Conservation (phyloP, 352 stramenopile genomes). For the Thraustochytrium striatum region DNA sequence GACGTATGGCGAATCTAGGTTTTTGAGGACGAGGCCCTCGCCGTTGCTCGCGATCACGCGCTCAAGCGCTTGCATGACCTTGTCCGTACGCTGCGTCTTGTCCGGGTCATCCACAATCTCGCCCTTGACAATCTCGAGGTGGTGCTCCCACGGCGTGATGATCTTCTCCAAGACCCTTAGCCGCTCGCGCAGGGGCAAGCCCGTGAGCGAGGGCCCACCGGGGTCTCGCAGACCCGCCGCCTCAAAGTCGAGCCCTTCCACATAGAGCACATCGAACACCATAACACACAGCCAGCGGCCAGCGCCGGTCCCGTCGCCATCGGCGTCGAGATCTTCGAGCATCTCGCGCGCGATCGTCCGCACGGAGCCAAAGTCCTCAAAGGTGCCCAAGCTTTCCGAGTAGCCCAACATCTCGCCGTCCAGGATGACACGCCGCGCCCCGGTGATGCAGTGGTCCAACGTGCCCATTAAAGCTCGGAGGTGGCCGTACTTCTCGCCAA, state of each 20-base stretch:
- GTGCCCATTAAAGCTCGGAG: neutral
- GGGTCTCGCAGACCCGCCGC: neutral
- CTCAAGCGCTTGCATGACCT: constrained; percentile 4
- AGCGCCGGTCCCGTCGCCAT: neutral
- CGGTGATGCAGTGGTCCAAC: neutral
- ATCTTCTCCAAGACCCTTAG: neutral
- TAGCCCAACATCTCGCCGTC: constrained; percentile 26
- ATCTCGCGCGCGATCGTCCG: neutral
- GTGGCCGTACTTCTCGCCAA: constrained; percentile 25
- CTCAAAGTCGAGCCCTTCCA: neutral
- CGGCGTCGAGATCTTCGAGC: neutral
- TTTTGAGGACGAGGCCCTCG: constrained; percentile 32
- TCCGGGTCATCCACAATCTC: neutral
- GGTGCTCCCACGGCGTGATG: neutral
- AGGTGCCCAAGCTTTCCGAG: neutral
- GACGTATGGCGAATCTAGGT: neutral
- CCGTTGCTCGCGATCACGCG: neutral
- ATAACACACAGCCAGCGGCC: constrained; percentile 17
- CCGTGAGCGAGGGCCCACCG: constrained; percentile 3
- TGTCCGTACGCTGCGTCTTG: neutral
- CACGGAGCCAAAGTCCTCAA: neutral
- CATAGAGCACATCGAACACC: constrained; percentile 25
- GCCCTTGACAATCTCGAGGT: constrained; percentile 3
- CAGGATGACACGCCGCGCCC: too few relatives aligned
- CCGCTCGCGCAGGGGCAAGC: neutral